A percentile compares a stretch with the other conserved stretches of the same genome.
phyloP scores from a whole-genome alignment of 441 rosid genomes.

The Hura crepitans region DNA sequence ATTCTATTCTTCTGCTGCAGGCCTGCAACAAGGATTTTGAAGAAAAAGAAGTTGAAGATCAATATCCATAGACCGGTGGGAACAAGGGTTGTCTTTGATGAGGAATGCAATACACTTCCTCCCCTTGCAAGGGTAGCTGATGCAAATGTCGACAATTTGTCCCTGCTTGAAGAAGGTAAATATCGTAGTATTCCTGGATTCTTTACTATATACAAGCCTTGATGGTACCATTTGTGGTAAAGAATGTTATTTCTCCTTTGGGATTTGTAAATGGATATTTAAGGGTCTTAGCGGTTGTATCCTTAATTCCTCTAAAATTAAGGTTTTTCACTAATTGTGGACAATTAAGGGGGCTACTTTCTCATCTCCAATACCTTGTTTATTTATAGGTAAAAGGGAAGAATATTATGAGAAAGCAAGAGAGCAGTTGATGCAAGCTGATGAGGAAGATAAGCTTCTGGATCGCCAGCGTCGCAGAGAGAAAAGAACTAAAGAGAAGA shows the following conservation, averaged over 20 bases:
- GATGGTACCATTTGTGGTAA: constrained; percentile 2
- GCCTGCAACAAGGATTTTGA: constrained; percentile 57
- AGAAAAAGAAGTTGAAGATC: constrained; percentile 85
- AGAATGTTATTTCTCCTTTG: not conserved
- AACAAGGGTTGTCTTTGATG: constrained; percentile 70
- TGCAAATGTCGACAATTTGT: constrained; percentile 30
- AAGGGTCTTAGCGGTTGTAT: no score
- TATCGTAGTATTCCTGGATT: not conserved
- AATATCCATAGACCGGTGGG: constrained; percentile 74
- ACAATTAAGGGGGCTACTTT: not conserved
- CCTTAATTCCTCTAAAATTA: not conserved
- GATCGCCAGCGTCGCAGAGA: constrained; percentile 68
- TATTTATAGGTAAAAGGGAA: constrained; percentile 46
- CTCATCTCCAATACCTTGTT: not conserved
- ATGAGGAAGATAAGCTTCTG: constrained; percentile 72
- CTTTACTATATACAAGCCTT: not conserved
- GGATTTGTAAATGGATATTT: not conserved
- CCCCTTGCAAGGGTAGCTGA: constrained; percentile 79
- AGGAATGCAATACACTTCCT: constrained; percentile 68
- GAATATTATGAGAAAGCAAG: constrained; percentile 62
- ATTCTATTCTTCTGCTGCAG: constrained; percentile 27
- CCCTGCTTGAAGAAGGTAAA: constrained; percentile 61
- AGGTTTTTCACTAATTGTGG: not conserved
- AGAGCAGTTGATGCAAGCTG: constrained; percentile 65
- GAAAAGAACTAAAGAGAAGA: constrained; percentile 61